Conservation (phyloP, 2,329 filamentous ascomycete species). For the Verticillium isaacii region DNA sequence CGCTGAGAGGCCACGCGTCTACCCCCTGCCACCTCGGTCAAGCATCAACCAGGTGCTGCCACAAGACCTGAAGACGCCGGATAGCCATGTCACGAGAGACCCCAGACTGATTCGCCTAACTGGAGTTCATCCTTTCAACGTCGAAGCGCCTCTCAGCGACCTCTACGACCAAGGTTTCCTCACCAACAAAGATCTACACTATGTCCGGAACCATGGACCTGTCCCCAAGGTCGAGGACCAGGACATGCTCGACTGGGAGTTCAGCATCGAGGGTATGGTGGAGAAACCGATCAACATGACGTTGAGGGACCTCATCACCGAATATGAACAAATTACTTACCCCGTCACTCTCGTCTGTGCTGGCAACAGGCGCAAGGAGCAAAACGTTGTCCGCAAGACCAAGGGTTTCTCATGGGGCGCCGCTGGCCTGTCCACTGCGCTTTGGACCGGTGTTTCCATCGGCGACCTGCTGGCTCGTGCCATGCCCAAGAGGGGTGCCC, state of each 20-base stretch:
- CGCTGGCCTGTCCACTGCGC: conserved; percentile 77
- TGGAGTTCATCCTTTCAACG: conserved; percentile 86
- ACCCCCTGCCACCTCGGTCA: conserved; percentile 66
- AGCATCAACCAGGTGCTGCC: conserved; percentile 59
- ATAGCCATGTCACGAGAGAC: conserved; percentile 75
- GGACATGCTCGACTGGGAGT: conserved; percentile 73
- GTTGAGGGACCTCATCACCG: conserved; percentile 64
- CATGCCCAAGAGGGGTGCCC: conserved; percentile 63
- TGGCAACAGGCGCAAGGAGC: conserved; percentile 87
- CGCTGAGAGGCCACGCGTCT: conserved; percentile 22
- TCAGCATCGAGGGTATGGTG: conserved; percentile 79
- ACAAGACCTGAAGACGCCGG: conserved; percentile 79
- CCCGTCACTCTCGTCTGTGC: conserved; percentile 89
- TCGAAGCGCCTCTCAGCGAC: conserved; percentile 74
- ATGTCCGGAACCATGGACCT: conserved; percentile 83
- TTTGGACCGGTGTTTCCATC: conserved; percentile 82
- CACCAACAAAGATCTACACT: conserved; percentile 83
- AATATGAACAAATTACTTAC: conserved; percentile 78
- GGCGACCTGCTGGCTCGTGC: conserved; percentile 66
- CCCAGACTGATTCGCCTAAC: conserved; percentile 79
- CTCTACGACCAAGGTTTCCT: conserved; percentile 79
- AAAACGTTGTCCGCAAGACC: conserved; percentile 84
- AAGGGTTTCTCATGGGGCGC: conserved; percentile 95
- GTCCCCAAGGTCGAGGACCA: conserved; percentile 72
- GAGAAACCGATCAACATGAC: conserved; percentile 69